Base-by-base conservation (phyloP, 805 yeast species). In the Priceomyces fermenticarens region DNA sequence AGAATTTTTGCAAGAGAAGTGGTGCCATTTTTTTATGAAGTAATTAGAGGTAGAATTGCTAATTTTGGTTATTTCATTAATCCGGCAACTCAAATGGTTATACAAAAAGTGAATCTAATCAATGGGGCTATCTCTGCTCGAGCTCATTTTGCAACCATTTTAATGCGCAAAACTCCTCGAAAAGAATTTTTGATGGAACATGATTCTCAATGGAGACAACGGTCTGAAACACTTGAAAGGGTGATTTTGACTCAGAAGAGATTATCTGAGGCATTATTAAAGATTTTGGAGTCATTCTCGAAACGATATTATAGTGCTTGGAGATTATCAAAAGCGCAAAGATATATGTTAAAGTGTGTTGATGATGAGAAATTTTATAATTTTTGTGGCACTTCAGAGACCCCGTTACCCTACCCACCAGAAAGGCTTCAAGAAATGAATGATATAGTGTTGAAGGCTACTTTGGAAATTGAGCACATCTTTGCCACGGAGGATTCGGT, bases 271-370 rank as follows among this genome's bases (percentile, higher is more conserved):
- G 14, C 17, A 10, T 15, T 14, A 10, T 31, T 9, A 31, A 31
- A 31, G n/a, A 51, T 54, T 8, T 49, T 57, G 12, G 65, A 55
- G 23, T 62, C 66, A 17, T 55, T 83, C 14, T 76, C 85, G 5
- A 66, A 60, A 12, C 70, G 77, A 46, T 82, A 81, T 53, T 79
- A 78, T 42, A 79, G 78, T 50, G 82, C 88, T 2, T 80, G 81
- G 79, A 72, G 83, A 59, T 72, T 82, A 56, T 64, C 77, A 30
- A 81, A 81, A 50, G 81, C 84, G 1, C 75, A 74, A 32, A 29
- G 27, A 34, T 17, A 26, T 16, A 34, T 34, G 23, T 12, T 14
- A 29, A 29, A 29, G 7, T 29, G 13, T 14, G 8, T 29, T 8
- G 14, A 29, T 12, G 32, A 14, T 14, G 9, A 29, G 15, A 14